A percentile compares a stretch with the other conserved stretches of the same genome.
phyloP scores from a whole-genome alignment of 179 eudicot species.

The Pouteria campechiana region DNA sequence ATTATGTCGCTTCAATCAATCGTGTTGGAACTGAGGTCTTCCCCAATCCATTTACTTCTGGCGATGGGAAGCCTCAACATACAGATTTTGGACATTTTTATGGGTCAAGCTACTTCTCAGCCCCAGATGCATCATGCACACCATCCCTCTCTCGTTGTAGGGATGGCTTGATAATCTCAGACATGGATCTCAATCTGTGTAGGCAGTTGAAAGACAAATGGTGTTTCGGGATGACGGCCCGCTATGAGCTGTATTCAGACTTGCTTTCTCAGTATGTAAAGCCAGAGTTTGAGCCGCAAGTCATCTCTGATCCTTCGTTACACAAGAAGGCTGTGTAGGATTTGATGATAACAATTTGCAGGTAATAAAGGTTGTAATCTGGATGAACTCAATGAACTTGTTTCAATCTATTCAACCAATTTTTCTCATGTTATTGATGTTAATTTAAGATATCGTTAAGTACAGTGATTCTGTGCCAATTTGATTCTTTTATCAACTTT shows the following conservation, averaged over 20 bases:
- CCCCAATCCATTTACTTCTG: constrained; percentile 96
- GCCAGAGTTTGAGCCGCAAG: constrained; percentile 86
- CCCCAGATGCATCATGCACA: constrained; percentile 94
- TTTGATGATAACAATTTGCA: no score
- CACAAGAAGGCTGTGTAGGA: no score
- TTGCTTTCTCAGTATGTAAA: constrained; percentile 48
- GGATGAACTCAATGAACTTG: no score
- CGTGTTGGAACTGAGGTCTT: constrained; percentile 92
- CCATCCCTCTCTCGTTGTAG: constrained; percentile 78
- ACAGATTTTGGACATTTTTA: constrained; percentile 93
- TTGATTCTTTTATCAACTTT: no score
- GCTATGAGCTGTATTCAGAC: constrained; percentile 74
- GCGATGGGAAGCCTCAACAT: constrained; percentile 92
- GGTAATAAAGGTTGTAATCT: no score
- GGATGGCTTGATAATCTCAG: constrained; percentile 78
- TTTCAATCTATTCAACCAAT: no score
- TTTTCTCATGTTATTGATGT: no score
- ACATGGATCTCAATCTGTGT: constrained; percentile 95
- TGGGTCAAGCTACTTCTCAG: constrained; percentile 88
- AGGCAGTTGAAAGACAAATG: constrained; percentile 91
- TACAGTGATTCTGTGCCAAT: no score
- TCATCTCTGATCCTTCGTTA: constrained; percentile 65
- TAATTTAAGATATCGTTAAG: no score
- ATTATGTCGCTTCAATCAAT: constrained; percentile 87
- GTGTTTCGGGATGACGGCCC: constrained; percentile 94